Evolutionary conservation across 2,329 filamentous ascomycete genomes (phyloP).

Genomic region (Fusarium sublunatum): DNA sequence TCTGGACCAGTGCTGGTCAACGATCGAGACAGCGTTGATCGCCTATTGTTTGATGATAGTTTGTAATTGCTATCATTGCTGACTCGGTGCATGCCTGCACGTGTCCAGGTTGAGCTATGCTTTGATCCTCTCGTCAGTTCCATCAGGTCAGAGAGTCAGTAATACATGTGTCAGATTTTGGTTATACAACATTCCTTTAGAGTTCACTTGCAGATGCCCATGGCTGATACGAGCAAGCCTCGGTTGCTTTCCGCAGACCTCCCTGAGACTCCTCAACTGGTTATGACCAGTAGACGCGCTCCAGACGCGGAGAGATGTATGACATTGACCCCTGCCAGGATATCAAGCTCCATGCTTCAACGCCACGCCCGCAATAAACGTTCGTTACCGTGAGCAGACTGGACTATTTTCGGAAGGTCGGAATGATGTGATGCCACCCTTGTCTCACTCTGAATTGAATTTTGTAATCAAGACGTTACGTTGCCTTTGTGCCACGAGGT

Average conservation of each 20-base stretch:
- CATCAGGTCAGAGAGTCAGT: slow-evolving; percentile 12
- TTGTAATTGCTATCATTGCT: not conserved
- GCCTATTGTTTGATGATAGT: slow-evolving; percentile 4
- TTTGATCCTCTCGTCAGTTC: not conserved
- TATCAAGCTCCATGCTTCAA: slow-evolving; percentile 11
- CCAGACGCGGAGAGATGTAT: slow-evolving; percentile 17
- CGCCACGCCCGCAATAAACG: slow-evolving; percentile 25
- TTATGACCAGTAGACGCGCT: slow-evolving; percentile 17
- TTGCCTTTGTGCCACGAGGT: not conserved
- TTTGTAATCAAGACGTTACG: slow-evolving; percentile 13
- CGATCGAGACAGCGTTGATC: slow-evolving; percentile 26
- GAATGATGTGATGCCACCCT: slow-evolving; percentile 21
- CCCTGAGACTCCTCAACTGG: not conserved
- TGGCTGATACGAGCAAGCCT: slow-evolving; percentile 8
- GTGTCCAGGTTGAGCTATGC: slow-evolving; percentile 7
- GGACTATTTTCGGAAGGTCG: slow-evolving; percentile 43
- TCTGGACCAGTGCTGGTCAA: slow-evolving; percentile 24
- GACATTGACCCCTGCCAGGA: slow-evolving; percentile 7
- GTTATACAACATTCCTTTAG: slow-evolving; percentile 14
- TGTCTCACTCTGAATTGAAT: slow-evolving; percentile 2
- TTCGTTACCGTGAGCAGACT: slow-evolving; percentile 30
- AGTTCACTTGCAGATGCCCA: slow-evolving; percentile 11
- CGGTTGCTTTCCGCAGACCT: slow-evolving; percentile 18
- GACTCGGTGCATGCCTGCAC: slow-evolving; percentile 3
- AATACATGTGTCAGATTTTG: slow-evolving; percentile 22